Percentiles rank a stretch among this genome's conserved stretches.
phyloP scores from a whole-genome alignment of 2,329 filamentous ascomycete genomes.

The Pseudogymnoascus sp. region DNA sequence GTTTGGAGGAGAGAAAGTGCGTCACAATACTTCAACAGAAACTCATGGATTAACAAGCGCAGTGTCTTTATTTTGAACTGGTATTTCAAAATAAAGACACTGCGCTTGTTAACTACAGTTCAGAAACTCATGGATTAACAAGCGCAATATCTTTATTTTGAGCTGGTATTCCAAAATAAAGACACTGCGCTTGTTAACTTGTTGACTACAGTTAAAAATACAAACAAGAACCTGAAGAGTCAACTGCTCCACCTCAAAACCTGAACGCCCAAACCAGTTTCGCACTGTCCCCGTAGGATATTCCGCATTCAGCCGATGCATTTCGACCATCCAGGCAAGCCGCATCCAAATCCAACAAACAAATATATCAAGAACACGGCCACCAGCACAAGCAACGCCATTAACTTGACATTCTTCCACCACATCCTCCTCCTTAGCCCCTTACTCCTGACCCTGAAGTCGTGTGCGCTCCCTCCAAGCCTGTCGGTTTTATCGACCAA shows the following conservation, averaged over 20 bases:
- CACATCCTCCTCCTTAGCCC: conserved; percentile 91
- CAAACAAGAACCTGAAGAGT: neutral
- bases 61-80: too few species aligned
- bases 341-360: conserved; percentile 65
- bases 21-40: neutral
- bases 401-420: conserved; percentile 98
- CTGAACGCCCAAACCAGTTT: neutral
- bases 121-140: neutral
- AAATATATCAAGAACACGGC: conserved; percentile 64
- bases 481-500: conserved; percentile 95
- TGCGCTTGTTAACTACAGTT: neutral
- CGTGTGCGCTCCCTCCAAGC: conserved; percentile 75
- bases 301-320: conserved; percentile 20
- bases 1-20: neutral
- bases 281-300: neutral
- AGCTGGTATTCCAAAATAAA: neutral
- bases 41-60: neutral
- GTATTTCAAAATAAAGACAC: neutral
- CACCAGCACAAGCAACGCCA: conserved; percentile 68
- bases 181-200: neutral
- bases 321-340: conserved; percentile 45
- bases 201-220: neutral
- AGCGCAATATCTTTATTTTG: too few species aligned
- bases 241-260: neutral
- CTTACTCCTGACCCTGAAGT: conserved; percentile 81